A percentile compares a stretch with the other conserved stretches of the same genome.
Evolutionary conservation across 2,329 filamentous ascomycete species (phyloP).

Genomic region (Pseudogymnoascus sp.): DNA sequence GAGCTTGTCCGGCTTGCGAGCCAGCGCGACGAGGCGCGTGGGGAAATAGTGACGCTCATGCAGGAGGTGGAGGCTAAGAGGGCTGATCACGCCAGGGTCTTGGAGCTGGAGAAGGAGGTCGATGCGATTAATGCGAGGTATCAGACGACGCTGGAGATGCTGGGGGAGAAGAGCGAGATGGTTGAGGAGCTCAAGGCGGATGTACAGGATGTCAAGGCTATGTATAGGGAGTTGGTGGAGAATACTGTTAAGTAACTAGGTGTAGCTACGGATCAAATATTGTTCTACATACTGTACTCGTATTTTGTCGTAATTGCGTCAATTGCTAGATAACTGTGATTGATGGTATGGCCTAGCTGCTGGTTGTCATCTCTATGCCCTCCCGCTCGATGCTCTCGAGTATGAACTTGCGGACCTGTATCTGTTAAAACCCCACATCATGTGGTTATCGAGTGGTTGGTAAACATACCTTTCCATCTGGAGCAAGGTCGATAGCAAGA

Average conservation of each 20-base stretch:
- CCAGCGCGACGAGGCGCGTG: conserved; percentile 88
- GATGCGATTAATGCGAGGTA: conserved; percentile 67
- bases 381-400: conserved; percentile 73
- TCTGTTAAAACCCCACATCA: neutral
- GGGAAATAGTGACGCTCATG: conserved; percentile 86
- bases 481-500: conserved; percentile 72
- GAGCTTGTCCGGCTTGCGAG: conserved; percentile 70
- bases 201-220: conserved; percentile 87
- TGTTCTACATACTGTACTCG: conserved; percentile 1
- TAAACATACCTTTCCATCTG: conserved; percentile 67
- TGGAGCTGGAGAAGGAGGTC: conserved; percentile 61
- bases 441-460: neutral
- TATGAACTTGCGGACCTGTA: conserved; percentile 56
- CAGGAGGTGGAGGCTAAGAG: conserved; percentile 71
- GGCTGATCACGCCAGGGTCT: conserved; percentile 50
- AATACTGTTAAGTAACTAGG: conserved; percentile 60
- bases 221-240: conserved; percentile 90
- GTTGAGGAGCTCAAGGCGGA: conserved; percentile 87
- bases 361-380: conserved; percentile 53
- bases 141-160: conserved; percentile 84
- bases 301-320: conserved; percentile 10
- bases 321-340: conserved; percentile 11
- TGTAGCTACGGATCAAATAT: conserved; percentile 1
- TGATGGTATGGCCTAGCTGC: neutral
- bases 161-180: conserved; percentile 93